Evolutionary conservation across 305 asterid species (phyloP), one percentile per base, ranked within the genome.

Genomic region (Fraxinus angustifolia): DNA sequence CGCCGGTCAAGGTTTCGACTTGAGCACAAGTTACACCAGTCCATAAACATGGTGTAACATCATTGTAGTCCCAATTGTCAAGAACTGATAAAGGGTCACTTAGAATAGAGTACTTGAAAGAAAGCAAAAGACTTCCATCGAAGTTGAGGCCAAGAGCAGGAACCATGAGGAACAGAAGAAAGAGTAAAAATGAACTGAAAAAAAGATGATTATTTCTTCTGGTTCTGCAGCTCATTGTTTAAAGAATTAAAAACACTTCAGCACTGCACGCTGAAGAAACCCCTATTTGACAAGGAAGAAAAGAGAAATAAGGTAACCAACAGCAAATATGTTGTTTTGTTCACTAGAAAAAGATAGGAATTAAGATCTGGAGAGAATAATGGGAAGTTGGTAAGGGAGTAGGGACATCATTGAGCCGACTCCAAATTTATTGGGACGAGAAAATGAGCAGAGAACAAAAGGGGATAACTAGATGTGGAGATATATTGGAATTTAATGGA

Each of bases 61-160:
- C 97, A 56, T 83, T 88, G 80, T 92, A 93, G 73, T 93, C 82
- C 99, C 98, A 96, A 67, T 88, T 88, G 4, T 90, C 95, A 67
- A 94, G 96, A 85, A 92, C 93, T 6, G 93, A 92, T 50, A 89
- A 83, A 81, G 98, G 97, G 88, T 94, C 98, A 71, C 84, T 86
- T 0, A 91, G 84, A 67, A 90, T 7, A 38, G 97, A 91, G 93
- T 96, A 91, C 75, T 90, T 96, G 90, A 96, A 87, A 4, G 97
- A 88, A 81, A 96, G 95, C 71, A 96, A 90, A 5, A 92, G 90
- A 31, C 91, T 86, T 36, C 98, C 99, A 88, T 96, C 99, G 3
- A 87, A 56, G 88, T 90, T 89, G 30, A 96, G 96, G 28, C 89
- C 82, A 4, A 79, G 36, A 45, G 92, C 35, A 73, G 96, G 91